These are phyloP conservation scores for Leishmania mexicana DNA, from an alignment of 208 protist species.

Conservation along the genomic window DNA sequence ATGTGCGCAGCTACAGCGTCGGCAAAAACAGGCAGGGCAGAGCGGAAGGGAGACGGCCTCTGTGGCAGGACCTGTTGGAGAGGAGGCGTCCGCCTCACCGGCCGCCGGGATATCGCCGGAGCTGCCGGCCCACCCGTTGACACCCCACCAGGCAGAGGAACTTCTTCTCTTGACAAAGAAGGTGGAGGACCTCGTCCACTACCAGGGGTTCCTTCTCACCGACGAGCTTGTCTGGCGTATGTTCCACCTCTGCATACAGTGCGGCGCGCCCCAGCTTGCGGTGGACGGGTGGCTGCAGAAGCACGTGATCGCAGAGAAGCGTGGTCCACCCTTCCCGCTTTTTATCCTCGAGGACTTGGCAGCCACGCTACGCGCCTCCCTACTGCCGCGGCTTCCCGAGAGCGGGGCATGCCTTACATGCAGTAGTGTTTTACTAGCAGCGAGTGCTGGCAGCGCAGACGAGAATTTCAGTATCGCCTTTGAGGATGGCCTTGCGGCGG, in stretches of 20 bases:
- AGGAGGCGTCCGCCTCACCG: neutral
- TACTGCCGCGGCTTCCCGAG: slow-evolving; percentile 40
- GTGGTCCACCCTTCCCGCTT: slow-evolving; percentile 45
- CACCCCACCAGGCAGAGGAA: slow-evolving; percentile 50
- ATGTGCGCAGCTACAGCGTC: slow-evolving; percentile 21
- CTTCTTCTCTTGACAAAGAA: slow-evolving; percentile 53
- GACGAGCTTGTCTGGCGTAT: slow-evolving; percentile 67
- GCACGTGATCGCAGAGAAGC: slow-evolving; percentile 35
- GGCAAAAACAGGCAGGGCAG: slow-evolving; percentile 10
- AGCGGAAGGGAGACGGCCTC: neutral
- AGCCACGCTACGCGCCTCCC: slow-evolving; percentile 16
- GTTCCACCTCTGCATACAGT: slow-evolving; percentile 54
- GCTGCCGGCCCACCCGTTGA: slow-evolving; percentile 24
- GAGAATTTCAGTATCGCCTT: slow-evolving; percentile 1
- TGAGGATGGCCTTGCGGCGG: slow-evolving; percentile 20
- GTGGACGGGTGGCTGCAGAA: slow-evolving; percentile 37
- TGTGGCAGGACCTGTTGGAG: neutral
- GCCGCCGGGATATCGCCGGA: neutral
- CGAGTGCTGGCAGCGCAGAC: neutral
- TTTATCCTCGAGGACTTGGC: slow-evolving; percentile 35
- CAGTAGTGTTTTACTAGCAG: slow-evolving; percentile 11
- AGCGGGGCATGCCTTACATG: slow-evolving; percentile 19
- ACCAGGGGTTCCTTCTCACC: slow-evolving; percentile 64
- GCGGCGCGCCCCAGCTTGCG: slow-evolving; percentile 42
- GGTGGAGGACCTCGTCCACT: slow-evolving; percentile 39